Base-by-base conservation (phyloP, 805 yeast genomes). In the Wickerhamiella azyma region DNA sequence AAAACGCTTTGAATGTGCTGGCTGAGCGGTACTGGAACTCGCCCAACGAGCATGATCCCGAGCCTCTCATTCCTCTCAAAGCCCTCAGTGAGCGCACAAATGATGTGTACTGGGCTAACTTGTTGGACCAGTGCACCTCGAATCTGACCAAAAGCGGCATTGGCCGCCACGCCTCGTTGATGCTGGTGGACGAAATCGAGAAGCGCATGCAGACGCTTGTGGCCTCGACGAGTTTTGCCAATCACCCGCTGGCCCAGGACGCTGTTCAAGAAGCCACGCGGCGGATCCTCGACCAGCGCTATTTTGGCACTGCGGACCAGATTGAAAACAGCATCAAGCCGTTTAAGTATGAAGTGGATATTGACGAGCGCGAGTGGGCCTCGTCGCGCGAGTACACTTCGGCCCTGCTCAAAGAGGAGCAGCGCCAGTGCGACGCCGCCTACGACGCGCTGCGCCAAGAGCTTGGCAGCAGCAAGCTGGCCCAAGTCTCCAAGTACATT, bases 291-390 rank as follows among this genome's bases (percentile, higher is more conserved):
- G 79, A 79, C 52, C 66, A 82, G 24, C 77, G 89, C 52, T 92
- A 74, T 60, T 84, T 79, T 52, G 80, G 94, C 1, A 89, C 98
- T 0, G 94, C 98, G 0, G 99, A 94, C 61, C 99, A 92, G 62
- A 97, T 92, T 6, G 99, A 92, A 58, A 92, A 94, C 63, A 88
- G 97, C 66, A 89, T 92, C 57, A 92, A 92, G 61, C 99, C 99
- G 2, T 92, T 81, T 67, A 92, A 92, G 66, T 92, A 89, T 61
- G 99, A 92, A 59, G 88, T 92, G 49, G 99, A 92, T 58, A 76
- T 92, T 41, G 97, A 92, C 59, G 94, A 88, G 55, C 71, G 96
- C 35, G 99, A 92, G 61, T 92, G 99, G 99, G 65, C 68, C 26
- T 59, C 72, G 7, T 79, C 95, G 33, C 76, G 84, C 49, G 94